Base-by-base conservation (phyloP, 306 rosid species). In the Cajanus cajan region DNA sequence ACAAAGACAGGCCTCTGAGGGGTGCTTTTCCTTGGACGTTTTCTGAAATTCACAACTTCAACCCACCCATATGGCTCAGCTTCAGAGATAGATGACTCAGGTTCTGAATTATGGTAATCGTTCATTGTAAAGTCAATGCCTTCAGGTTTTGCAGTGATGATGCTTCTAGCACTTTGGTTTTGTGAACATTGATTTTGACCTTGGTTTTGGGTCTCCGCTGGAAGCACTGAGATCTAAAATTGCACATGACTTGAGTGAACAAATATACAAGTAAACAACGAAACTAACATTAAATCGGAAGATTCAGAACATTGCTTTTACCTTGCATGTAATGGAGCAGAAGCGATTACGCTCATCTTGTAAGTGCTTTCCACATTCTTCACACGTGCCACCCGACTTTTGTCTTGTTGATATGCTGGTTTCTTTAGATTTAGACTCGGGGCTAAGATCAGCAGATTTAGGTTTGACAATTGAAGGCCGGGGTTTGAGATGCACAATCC, bases 271-370 rank as follows among this genome's bases (percentile, higher is more conserved):
- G 54, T n/a, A 47, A 70, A 36, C 41, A 43, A 13, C 39, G 47
- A 61, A 44, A 74, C 11, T 8, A 7, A 81, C 34, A 79, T 57
- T 34, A 13, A 25, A 57, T 33, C 67, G 3, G 31, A 28, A 28
- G 31, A 28, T 28, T 28, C 31, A 71, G 48, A 81, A 19, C 19
- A 65, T 58, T 61, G 44, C 10, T 28, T 59, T 83, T 89, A 95
- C 99, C 94, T 95, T 95, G 89, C 99, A 95, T 50, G 92, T 87
- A 67, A 95, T 90, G 43, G 99, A 95, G 83, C 99, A 95, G 83
- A 86, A 95, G 80, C 90, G 85, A 72, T 93, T 95, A 11, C 93
- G 90, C 80, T 86, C 85, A 75, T 95, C 99, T 87, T 86, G 99
- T 8, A 95, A 77, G 82, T 87, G 90, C 84, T 90, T 91, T 61